Evolutionary conservation across 2,329 filamentous ascomycete genomes (phyloP), one percentile per base, ranked within the genome.

Genomic region (Neoarthrinium moseri): DNA sequence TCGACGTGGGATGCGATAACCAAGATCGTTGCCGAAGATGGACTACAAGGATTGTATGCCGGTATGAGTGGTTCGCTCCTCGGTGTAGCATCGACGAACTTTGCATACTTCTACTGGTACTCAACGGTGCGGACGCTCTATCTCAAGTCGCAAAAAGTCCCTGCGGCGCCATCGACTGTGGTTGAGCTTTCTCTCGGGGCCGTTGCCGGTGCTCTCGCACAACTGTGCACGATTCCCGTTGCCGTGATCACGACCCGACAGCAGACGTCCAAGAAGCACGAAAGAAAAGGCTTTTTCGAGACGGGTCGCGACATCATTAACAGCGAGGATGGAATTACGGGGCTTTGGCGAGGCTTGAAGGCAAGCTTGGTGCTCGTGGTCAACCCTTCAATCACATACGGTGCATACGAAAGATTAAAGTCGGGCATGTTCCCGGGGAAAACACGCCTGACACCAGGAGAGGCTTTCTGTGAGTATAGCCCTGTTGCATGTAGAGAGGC

Each of bases 101-200:
- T 99, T 65, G 94, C 94, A 59, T 99, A 99, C 72, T 99, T 99
- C 67, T 99, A 99, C 73, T 97, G 92, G 91, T 97, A 97, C 67
- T 92, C 90, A 5, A 72, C 94, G 22, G 89, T 96, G 24, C 84
- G 94, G 52, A 83, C 83, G 13, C 68, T 96, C 17, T 97, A 97
- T 66, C 69, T 89, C 55, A 80, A 79, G 54, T 72, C 80, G 32
- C 66, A 77, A 51, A 80, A 78, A 55, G 64, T 63, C 13, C 55
- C 64, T 4, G 61, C 61, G 4, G 63, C 85, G 21, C 89, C 91
- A 2, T 85, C 88, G 17, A 97, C 91, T 1, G 80, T 87, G 4
- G 77, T 86, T 35, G 94, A 99, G 69, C 77, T 99, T 46, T 79
- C 84, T 2, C 76, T 99, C 10, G 94, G 94, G 36, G 94, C 94